Base-by-base conservation (phyloP, 2,329 filamentous ascomycete species). In the Neopestalotiopsis clavispora region DNA sequence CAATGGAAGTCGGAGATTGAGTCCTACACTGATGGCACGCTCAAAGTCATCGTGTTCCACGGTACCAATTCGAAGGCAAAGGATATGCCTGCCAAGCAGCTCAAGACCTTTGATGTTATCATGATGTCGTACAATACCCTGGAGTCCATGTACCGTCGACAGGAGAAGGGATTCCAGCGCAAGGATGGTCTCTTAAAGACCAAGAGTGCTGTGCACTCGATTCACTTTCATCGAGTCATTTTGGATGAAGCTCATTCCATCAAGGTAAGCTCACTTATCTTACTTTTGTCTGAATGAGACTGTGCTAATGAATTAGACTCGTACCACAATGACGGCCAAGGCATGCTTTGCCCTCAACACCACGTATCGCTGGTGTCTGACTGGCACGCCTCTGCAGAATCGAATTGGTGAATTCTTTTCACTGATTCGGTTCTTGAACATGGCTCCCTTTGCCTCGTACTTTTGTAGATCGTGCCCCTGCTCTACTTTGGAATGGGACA, bases 321-420 rank as follows among this genome's bases (percentile, higher is more conserved):
- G 95, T 70, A 94, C 91, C 28, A 97, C 95, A 9, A 94, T 95
- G 83, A 96, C 96, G 13, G 96, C 96, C 28, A 97, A 94, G 80
- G 95, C 96, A 56, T 98, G 95, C 79, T 98, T 98, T 78, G 94
- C 95, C 1, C 84, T 99, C 57, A 91, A 94, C 70, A 93, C 92
- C 20, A 90, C 88, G 20, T 97, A 96, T 81, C 97, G 97, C 75
- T 98, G 96, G 94, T 99, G 96, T 78, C 85, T 99, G 69, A 96
- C 93, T 17, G 96, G 96, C 9, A 99, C 96, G 1, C 96, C 96
- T 0, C 89, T 99, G 1, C 96, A 99, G 79, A 99, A 98, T 77
- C 92, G 95, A 66, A 98, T 98, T 72, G 95, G 96, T 76, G 95
- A 98, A 79, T 97, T 98, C 80, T 98, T 98, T 81, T 98, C 95